Conservation (phyloP, 495 filamentous ascomycete species). For the Neurospora pannonica region DNA sequence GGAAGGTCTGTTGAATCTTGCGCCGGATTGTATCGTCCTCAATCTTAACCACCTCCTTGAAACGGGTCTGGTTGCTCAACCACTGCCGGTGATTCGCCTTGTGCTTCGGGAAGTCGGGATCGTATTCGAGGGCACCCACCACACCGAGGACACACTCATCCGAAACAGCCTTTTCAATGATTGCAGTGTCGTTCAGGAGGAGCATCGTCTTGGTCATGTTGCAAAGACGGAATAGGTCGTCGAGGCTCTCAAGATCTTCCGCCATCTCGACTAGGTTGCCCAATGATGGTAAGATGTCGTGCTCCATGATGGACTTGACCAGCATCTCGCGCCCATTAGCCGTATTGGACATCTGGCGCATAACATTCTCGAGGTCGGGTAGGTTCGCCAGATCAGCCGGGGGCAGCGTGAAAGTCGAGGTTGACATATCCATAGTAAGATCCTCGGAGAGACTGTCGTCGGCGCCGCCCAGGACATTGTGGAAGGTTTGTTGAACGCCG, state of each 20-base stretch:
- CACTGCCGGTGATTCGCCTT: constrained; percentile 97
- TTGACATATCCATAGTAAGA: constrained; percentile 51
- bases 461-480: constrained; percentile 35
- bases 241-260: constrained; percentile 79
- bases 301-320: constrained; percentile 71
- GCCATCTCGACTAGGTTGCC: constrained; percentile 76
- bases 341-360: constrained; percentile 65
- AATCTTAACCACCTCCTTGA: constrained; percentile 93
- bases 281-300: constrained; percentile 82
- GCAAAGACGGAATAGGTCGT: constrained; percentile 83
- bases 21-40: constrained; percentile 67
- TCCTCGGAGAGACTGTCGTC: constrained; percentile 92
- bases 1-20: constrained; percentile 95
- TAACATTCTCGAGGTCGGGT: constrained; percentile 68
- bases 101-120: constrained; percentile 96
- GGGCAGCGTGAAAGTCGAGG: constrained; percentile 60
- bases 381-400: constrained; percentile 70
- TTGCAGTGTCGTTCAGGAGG: constrained; percentile 83
- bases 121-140: constrained; percentile 94
- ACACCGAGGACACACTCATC: constrained; percentile 86
- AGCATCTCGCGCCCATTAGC: constrained; percentile 77
- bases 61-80: constrained; percentile 75
- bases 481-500: constrained; percentile 58
- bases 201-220: constrained; percentile 97
- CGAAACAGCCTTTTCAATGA: constrained; percentile 87